Evolutionary conservation across 345 rosid species (phyloP).

Genomic region (Arabidopsis arenosa): DNA sequence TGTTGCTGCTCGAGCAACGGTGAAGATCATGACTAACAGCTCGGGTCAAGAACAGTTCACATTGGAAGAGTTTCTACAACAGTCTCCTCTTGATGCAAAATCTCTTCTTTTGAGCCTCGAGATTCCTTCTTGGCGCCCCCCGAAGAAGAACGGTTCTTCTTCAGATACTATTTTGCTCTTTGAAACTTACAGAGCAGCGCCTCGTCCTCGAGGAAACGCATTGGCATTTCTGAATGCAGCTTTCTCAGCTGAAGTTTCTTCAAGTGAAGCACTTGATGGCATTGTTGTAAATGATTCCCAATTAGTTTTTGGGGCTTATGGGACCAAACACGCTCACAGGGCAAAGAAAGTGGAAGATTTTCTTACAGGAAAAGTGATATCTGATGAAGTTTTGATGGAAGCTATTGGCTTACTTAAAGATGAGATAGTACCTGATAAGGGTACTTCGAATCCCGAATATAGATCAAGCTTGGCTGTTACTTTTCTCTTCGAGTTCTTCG

Average conservation of each 20-base stretch:
- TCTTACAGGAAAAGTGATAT: constrained; percentile 62
- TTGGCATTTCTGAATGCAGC: constrained; percentile 86
- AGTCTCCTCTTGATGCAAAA: constrained; percentile 62
- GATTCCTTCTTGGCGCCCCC: constrained; percentile 48
- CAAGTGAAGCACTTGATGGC: constrained; percentile 45
- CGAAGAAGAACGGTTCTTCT: constrained; percentile 37
- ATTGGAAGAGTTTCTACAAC: constrained; percentile 73
- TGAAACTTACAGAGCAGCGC: constrained; percentile 90
- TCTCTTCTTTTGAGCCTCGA: constrained; percentile 60
- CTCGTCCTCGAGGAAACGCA: constrained; percentile 85
- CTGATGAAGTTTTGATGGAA: constrained; percentile 55
- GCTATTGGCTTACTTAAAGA: constrained; percentile 61
- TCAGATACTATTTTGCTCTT: constrained; percentile 50
- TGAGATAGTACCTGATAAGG: constrained; percentile 64
- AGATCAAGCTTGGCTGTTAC: constrained; percentile 82
- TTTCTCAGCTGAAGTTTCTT: constrained; percentile 74
- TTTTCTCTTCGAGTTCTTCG: constrained; percentile 73
- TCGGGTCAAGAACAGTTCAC: constrained; percentile 53
- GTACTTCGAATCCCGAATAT: constrained; percentile 54
- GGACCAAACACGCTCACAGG: constrained; percentile 74
- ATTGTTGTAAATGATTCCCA: constrained; percentile 54
- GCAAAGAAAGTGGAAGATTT: constrained; percentile 65
- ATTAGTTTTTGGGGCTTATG: constrained; percentile 84
- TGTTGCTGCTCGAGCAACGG: constrained; percentile 66
- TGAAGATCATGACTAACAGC: constrained; percentile 47